A percentile compares a stretch with the other conserved stretches of the same genome.
Evolutionary conservation across 805 yeast species (phyloP).

Genomic region (Kodamaea jinghongensis): DNA sequence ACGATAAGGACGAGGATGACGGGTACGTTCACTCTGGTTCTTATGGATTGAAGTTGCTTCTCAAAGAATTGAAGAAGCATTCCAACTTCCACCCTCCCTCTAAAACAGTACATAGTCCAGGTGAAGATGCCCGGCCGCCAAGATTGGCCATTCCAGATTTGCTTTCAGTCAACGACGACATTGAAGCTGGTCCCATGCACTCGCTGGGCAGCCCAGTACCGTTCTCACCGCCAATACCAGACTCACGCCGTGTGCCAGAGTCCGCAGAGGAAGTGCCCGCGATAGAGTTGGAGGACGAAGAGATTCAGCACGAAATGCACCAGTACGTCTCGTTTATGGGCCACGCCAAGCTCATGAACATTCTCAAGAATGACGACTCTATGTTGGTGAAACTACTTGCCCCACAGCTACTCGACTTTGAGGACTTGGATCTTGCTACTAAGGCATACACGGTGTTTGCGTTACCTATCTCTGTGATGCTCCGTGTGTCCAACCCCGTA

Average conservation of each 20-base stretch:
- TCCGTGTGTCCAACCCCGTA: constrained; percentile 34
- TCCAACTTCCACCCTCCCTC: constrained; percentile 12
- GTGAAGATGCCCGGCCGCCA: background rate
- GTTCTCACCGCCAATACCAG: too few species aligned
- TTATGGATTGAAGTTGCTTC: constrained; percentile 31
- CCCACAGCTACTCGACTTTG: constrained; percentile 17
- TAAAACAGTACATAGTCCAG: background rate
- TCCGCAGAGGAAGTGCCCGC: background rate
- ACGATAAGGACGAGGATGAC: constrained; percentile 1
- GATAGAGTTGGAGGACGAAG: constrained; percentile 2
- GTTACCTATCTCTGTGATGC: constrained; percentile 23
- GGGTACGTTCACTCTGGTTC: constrained; percentile 20
- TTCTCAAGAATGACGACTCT: constrained; percentile 1
- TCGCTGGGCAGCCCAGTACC: too few species aligned
- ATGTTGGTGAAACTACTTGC: constrained; percentile 11
- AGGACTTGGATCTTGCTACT: constrained; percentile 7
- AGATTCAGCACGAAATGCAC: constrained; percentile 6
- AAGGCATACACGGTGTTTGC: constrained; percentile 16
- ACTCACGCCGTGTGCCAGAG: background rate
- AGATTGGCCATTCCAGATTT: background rate
- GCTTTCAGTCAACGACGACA: too few species aligned
- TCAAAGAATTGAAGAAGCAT: constrained; percentile 31
- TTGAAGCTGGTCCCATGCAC: too few species aligned
- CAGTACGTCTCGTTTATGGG: constrained; percentile 10
- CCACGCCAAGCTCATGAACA: background rate